These are phyloP conservation scores for Corchorus capsularis DNA, from an alignment of 345 rosid species.

Conservation along the genomic window DNA sequence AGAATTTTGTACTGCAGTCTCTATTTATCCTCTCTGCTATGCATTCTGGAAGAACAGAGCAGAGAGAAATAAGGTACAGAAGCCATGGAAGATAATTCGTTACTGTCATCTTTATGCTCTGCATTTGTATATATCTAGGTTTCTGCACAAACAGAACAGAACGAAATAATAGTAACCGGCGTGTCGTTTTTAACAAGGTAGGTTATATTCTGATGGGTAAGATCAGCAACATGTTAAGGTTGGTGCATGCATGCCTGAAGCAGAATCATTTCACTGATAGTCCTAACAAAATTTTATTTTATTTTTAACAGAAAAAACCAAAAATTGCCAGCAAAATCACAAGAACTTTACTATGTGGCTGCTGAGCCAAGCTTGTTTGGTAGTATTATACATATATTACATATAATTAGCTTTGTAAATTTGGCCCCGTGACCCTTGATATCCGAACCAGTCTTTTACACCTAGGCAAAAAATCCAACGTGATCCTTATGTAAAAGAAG, in stretches of 20 bases:
- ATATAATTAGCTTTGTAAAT: constrained; percentile 2
- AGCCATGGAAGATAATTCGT: neutral
- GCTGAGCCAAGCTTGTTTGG: neutral
- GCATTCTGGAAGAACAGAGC: neutral
- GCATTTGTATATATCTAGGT: neutral
- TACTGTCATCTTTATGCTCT: neutral
- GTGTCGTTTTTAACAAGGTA: neutral
- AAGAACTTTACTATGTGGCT: neutral
- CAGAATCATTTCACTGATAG: neutral
- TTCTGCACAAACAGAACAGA: neutral
- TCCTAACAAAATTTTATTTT: neutral
- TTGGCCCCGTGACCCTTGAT: neutral
- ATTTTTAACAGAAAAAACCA: neutral
- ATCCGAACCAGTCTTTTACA: neutral
- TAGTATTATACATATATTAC: neutral
- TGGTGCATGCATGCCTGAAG: neutral
- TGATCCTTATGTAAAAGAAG: neutral
- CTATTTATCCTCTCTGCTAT: neutral
- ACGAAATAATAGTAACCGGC: neutral
- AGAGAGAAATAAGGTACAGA: neutral
- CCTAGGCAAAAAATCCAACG: neutral
- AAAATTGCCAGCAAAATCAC: neutral
- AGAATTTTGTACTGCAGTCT: neutral
- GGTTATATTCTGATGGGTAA: neutral
- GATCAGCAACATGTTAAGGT: neutral